Evolutionary conservation across 768 basidiomycete species (phyloP).

Genomic region (Tulasnella sp.): DNA sequence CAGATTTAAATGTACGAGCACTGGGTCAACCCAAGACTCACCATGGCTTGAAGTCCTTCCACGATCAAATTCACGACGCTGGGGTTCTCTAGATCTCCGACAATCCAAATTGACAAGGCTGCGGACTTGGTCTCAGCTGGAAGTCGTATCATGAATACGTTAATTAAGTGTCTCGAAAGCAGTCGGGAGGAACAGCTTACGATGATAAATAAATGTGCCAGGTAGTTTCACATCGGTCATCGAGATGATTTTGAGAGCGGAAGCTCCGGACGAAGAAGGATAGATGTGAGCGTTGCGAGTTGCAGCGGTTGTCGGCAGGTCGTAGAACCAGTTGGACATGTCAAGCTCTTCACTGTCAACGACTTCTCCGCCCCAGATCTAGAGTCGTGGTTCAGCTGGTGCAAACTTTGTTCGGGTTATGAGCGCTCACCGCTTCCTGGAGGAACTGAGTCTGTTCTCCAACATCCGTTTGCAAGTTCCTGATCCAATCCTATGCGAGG

Average conservation of each 20-base stretch:
- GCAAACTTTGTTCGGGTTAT: background rate
- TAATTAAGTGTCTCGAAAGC: background rate
- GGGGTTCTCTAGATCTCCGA: slow-evolving; percentile 65
- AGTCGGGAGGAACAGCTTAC: background rate
- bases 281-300: slow-evolving; percentile 71
- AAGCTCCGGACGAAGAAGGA: slow-evolving; percentile 34
- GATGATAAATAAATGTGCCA: background rate
- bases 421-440: slow-evolving; percentile 64
- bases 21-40: slow-evolving; percentile 25
- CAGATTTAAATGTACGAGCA: slow-evolving; percentile 10
- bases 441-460: slow-evolving; percentile 50
- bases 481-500: slow-evolving; percentile 46
- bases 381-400: background rate
- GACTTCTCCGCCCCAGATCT: slow-evolving; percentile 50
- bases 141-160: background rate
- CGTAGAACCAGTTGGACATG: slow-evolving; percentile 76
- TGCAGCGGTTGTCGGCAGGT: slow-evolving; percentile 58
- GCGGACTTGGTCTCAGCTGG: slow-evolving; percentile 17
- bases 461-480: slow-evolving; percentile 49
- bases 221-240: background rate
- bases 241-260: slow-evolving; percentile 15
- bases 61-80: slow-evolving; percentile 47
- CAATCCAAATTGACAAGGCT: slow-evolving; percentile 38
- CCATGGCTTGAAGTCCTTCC: slow-evolving; percentile 55
- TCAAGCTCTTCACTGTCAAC: slow-evolving; percentile 36